A percentile compares a stretch with the other conserved stretches of the same genome.
These are phyloP conservation scores for Cryomyces minteri DNA, from an alignment of 495 filamentous ascomycete genomes.

Conservation along the genomic window DNA sequence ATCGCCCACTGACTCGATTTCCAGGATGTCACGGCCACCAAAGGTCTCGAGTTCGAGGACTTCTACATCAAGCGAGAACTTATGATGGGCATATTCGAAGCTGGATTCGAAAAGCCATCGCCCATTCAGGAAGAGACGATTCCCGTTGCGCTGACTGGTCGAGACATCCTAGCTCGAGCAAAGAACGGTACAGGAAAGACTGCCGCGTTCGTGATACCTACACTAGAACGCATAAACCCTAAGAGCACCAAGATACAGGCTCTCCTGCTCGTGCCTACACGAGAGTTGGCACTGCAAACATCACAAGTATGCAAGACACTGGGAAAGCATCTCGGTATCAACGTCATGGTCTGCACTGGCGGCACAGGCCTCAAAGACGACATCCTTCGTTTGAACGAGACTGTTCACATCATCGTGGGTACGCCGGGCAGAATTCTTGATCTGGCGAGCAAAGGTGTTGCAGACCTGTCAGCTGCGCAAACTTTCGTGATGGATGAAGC, in stretches of 20 bases:
- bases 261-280: slow-evolving; percentile 85
- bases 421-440: slow-evolving; percentile 89
- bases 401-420: slow-evolving; percentile 75
- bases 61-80: slow-evolving; percentile 87
- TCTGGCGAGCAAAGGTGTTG: slow-evolving; percentile 61
- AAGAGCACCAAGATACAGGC: slow-evolving; percentile 91
- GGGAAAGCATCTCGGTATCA: slow-evolving; percentile 88
- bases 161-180: slow-evolving; percentile 88
- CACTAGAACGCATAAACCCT: slow-evolving; percentile 86
- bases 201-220: slow-evolving; percentile 91
- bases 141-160: slow-evolving; percentile 82
- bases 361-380: slow-evolving; percentile 90
- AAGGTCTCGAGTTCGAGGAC: slow-evolving; percentile 93
- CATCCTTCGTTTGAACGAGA: slow-evolving; percentile 84
- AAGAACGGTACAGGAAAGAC: slow-evolving; percentile 99
- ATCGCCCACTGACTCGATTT: neutral
- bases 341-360: slow-evolving; percentile 98
- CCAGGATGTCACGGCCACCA: slow-evolving; percentile 92
- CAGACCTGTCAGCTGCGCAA: slow-evolving; percentile 50
- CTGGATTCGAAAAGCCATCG: slow-evolving; percentile 95
- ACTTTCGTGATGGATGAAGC: slow-evolving; percentile 93
- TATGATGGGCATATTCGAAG: slow-evolving; percentile 98
- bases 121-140: slow-evolving; percentile 99
- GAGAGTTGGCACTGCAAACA: slow-evolving; percentile 96
- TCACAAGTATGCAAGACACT: slow-evolving; percentile 98